Evolutionary conservation across 192 early-diverging fungal genomes (phyloP).

Genomic region (Powellomyces hirtus): DNA sequence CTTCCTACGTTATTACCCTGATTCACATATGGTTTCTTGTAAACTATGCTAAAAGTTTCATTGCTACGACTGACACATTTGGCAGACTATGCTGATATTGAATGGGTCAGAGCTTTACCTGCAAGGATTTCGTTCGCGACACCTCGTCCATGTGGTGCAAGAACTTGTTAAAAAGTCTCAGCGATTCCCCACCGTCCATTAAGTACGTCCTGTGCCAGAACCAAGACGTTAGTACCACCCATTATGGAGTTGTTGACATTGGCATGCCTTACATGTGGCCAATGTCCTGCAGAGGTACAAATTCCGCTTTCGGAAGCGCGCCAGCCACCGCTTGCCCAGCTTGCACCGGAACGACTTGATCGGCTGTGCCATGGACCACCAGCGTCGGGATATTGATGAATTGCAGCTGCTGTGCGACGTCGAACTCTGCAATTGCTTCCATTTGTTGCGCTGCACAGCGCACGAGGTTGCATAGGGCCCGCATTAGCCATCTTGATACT

Average conservation of each 20-base stretch:
- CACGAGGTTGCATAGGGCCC: too few relatives aligned
- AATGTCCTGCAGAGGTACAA: constrained; percentile 1
- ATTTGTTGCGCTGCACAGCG: constrained; percentile 1
- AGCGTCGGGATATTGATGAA: constrained; percentile 10
- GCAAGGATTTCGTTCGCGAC: not conserved
- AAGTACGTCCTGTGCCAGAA: constrained; percentile 2
- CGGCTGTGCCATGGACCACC: constrained; percentile 16
- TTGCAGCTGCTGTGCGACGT: constrained; percentile 13
- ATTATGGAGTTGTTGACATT: not conserved
- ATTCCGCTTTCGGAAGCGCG: not conserved
- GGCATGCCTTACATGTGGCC: constrained; percentile 19
- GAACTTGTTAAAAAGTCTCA: not conserved
- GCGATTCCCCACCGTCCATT: constrained; percentile 13
- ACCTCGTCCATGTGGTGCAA: not conserved
- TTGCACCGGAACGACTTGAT: constrained; percentile 4
- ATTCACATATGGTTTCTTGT: too few relatives aligned
- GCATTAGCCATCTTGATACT: too few relatives aligned
- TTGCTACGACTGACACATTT: too few relatives aligned
- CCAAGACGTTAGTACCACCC: not conserved
- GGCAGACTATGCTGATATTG: too few relatives aligned
- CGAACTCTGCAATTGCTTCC: constrained; percentile 7
- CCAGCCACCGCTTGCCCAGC: not conserved
- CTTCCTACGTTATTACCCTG: too few relatives aligned
- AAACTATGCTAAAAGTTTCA: too few relatives aligned
- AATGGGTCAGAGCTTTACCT: not conserved